Percentiles rank a stretch among this genome's conserved stretches.
phyloP scores from a whole-genome alignment of 108 stramenopile genomes.

The Ochromonas danica region DNA sequence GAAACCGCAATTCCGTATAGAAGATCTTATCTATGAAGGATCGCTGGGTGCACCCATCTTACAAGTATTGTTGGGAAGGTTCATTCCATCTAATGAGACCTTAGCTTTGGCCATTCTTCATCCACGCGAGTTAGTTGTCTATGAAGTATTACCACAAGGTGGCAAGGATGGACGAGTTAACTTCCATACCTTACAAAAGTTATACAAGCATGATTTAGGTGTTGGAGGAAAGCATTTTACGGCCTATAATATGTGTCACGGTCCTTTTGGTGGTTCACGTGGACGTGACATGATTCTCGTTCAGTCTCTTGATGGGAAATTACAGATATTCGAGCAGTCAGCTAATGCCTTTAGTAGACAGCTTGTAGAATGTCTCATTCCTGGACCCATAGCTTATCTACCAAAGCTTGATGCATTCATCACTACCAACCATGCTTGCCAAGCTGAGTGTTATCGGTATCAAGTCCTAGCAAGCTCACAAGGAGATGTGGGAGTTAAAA shows the following conservation, averaged over 20 bases:
- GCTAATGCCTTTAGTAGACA: slow-evolving; percentile 61
- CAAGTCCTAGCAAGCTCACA: slow-evolving; percentile 36
- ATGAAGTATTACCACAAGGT: slow-evolving; percentile 44
- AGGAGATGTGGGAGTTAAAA: not conserved
- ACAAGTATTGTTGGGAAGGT: slow-evolving; percentile 52
- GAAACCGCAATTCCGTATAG: slow-evolving; percentile 39
- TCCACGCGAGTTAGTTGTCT: slow-evolving; percentile 53
- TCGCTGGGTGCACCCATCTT: slow-evolving; percentile 51
- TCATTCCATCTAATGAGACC: slow-evolving; percentile 42
- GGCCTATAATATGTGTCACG: slow-evolving; percentile 56
- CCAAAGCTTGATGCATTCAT: slow-evolving; percentile 56
- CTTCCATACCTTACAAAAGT: slow-evolving; percentile 44
- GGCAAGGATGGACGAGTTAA: slow-evolving; percentile 38
- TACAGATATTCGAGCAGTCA: slow-evolving; percentile 54
- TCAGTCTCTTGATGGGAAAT: slow-evolving; percentile 62
- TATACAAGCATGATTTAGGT: slow-evolving; percentile 56
- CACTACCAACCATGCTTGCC: slow-evolving; percentile 44
- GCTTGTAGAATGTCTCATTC: slow-evolving; percentile 47
- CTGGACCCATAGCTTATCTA: slow-evolving; percentile 59
- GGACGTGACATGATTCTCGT: slow-evolving; percentile 51
- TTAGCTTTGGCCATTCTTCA: slow-evolving; percentile 58
- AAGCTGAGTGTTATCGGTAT: slow-evolving; percentile 60
- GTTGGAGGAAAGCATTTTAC: slow-evolving; percentile 60
- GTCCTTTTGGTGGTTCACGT: slow-evolving; percentile 54
- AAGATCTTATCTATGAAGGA: slow-evolving; percentile 55